phyloP scores from a whole-genome alignment of 2,329 filamentous ascomycete genomes.

The Sclerotinia minor region DNA sequence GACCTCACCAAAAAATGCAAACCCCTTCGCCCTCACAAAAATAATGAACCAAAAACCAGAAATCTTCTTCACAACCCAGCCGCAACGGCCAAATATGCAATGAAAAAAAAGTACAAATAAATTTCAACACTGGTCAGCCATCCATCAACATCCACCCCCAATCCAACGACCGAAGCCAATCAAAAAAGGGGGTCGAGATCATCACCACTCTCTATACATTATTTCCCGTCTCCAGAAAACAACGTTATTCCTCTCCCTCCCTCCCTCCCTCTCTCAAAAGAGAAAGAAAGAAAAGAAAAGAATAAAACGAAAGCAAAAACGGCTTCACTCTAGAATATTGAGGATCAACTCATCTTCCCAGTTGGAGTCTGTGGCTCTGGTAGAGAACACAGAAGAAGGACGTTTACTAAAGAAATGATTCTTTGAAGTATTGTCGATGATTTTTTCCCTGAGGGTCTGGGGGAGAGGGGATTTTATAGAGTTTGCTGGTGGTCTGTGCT shows the following conservation, averaged over 20 bases:
- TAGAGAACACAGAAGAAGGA: constrained; percentile 87
- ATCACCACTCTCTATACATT: constrained; percentile 86
- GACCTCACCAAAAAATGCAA: not conserved
- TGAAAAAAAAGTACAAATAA: constrained; percentile 50
- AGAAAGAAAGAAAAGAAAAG: not conserved
- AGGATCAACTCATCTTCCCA: constrained; percentile 93
- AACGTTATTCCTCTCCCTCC: constrained; percentile 27
- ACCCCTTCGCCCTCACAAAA: too few species aligned
- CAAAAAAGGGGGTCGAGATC: constrained; percentile 81
- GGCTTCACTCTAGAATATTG: constrained; percentile 85
- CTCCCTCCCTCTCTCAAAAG: too few species aligned
- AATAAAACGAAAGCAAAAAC: constrained; percentile 54
- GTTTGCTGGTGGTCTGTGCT: not conserved
- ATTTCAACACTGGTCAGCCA: constrained; percentile 73
- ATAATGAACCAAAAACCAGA: too few species aligned
- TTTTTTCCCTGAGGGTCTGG: constrained; percentile 13
- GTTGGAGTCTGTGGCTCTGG: constrained; percentile 90
- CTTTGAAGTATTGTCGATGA: constrained; percentile 19
- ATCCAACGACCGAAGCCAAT: constrained; percentile 73
- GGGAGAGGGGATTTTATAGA: not conserved
- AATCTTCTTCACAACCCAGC: constrained; percentile 7
- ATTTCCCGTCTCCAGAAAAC: not conserved
- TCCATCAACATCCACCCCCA: constrained; percentile 83
- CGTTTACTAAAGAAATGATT: constrained; percentile 87
- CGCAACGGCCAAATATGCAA: constrained; percentile 42